Conservation (phyloP, 1,284 basidiomycete species). For the Naganishia sp. region DNA sequence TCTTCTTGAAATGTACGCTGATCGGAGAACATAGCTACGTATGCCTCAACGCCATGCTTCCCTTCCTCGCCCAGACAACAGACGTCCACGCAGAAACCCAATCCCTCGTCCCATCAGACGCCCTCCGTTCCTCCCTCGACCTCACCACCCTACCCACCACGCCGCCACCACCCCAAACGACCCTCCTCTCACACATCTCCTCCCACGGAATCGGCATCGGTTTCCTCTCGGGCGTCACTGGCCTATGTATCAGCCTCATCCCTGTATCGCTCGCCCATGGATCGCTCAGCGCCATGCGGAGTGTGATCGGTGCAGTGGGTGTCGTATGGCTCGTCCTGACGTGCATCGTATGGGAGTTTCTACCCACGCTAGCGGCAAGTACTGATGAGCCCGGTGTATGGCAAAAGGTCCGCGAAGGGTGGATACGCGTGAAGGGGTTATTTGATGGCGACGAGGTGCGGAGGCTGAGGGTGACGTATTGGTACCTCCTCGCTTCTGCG, state of each 20-base stretch:
- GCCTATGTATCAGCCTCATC: constrained; percentile 72
- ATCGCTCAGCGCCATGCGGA: constrained; percentile 69
- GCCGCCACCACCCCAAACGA: not conserved
- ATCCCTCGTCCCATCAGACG: constrained; percentile 32
- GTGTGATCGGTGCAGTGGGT: constrained; percentile 77
- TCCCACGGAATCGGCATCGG: constrained; percentile 79
- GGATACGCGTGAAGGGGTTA: constrained; percentile 59
- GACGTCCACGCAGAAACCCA: too few relatives aligned
- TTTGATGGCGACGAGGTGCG: constrained; percentile 68
- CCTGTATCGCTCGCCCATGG: constrained; percentile 69
- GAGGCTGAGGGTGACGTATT: constrained; percentile 76
- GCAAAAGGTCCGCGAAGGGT: constrained; percentile 45
- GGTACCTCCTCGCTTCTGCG: constrained; percentile 86
- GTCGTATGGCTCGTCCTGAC: constrained; percentile 82
- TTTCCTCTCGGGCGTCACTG: constrained; percentile 67
- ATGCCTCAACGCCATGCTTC: constrained; percentile 86
- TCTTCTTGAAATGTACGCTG: too few relatives aligned
- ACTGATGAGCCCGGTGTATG: constrained; percentile 41
- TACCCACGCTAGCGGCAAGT: constrained; percentile 33
- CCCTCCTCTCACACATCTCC: constrained; percentile 61
- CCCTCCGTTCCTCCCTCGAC: not conserved
- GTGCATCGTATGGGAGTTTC: constrained; percentile 69
- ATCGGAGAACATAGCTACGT: constrained; percentile 57
- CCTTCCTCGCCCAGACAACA: constrained; percentile 58
- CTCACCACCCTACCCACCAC: not conserved